Base-by-base conservation (phyloP, 371 early-diverging fungal genomes). In the Actinomortierella ambigua region DNA sequence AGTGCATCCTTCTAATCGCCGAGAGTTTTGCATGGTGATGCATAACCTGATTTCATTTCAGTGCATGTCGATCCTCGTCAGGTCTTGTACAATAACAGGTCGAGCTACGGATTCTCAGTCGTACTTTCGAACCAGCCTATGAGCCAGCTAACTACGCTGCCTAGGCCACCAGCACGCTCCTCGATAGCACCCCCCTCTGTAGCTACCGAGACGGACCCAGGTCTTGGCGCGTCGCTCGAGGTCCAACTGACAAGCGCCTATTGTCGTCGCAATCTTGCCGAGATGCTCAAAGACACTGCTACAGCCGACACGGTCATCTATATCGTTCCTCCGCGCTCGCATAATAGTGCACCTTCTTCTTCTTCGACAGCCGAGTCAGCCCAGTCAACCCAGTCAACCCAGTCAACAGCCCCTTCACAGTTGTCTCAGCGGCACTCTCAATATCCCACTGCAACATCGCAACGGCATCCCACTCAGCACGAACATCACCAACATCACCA, bases 21-120 rank as follows among this genome's bases (percentile, higher is more conserved):
- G 11, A 6, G 7, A 34, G 34, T 34, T 6, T 11, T 34, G 7
- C 34, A 34, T 34, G 34, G 4, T 34, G 34, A 34, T 34, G 34
- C 34, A 6, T 34, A 11, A 34, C 4, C 4, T 6, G 34, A 34
- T 34, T 11, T 11, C 34, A 34, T 11, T 6, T 34, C 34, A 73
- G 73, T 73, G 8, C 67, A 73, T 50, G 43, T 73, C 13, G 73
- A 73, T 29, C 73, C 66, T 0, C 22, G 14, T 0, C 49, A 47
- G 13, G 65, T 73, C 39, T 60, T 39, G 24, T 73, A 51, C 53
- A 73, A 73, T 24, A 53, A 53, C 20, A 63, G 60, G 3, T 66
- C 67, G n/a, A 62, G 66, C n/a, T 73, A 73, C 23, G 73, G 73
- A 3, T 73, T 73, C 51, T 59, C 67, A 9, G n/a, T 73, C 24